Conservation (phyloP, 305 asterid genomes). For the Coffea humblotiana region DNA sequence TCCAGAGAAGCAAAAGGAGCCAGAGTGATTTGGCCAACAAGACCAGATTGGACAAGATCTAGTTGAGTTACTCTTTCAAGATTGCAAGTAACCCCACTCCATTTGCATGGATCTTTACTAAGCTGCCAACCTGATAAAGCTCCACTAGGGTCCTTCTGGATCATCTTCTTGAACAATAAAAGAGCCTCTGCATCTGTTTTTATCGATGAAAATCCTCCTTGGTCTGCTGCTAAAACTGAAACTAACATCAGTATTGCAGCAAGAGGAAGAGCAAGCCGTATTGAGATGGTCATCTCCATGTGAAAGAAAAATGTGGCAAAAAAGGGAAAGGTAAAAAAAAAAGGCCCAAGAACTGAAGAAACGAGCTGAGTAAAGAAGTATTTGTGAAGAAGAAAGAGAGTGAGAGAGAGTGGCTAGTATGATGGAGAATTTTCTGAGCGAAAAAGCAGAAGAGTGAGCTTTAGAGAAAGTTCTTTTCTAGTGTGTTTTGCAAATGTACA, state of each 20-base stretch:
- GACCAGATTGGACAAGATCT: constrained; percentile 71
- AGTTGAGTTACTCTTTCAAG: constrained; percentile 56
- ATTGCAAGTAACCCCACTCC: constrained; percentile 67
- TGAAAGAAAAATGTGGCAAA: background rate
- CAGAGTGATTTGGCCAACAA: constrained; percentile 54
- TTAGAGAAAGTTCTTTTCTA: constrained; percentile 45
- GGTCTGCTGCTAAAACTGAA: constrained; percentile 23
- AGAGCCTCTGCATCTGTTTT: constrained; percentile 68
- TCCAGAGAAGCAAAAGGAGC: constrained; percentile 57
- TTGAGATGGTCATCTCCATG: constrained; percentile 32
- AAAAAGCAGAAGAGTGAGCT: constrained; percentile 50
- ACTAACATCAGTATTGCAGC: constrained; percentile 9
- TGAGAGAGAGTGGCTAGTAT: constrained; percentile 43
- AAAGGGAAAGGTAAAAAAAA: background rate
- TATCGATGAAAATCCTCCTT: constrained; percentile 25
- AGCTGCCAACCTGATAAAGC: constrained; percentile 62
- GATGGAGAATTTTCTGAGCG: constrained; percentile 45
- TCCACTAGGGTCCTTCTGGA: constrained; percentile 54
- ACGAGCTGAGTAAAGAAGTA: constrained; percentile 7
- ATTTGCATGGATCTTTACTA: constrained; percentile 57
- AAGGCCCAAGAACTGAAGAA: constrained; percentile 2
- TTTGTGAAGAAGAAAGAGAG: constrained; percentile 20
- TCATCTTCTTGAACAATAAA: constrained; percentile 69
- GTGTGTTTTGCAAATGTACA: constrained; percentile 31
- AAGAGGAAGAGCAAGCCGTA: constrained; percentile 27